Conservation (phyloP, 78 protist genomes). For the Speleostelium caveatum region DNA sequence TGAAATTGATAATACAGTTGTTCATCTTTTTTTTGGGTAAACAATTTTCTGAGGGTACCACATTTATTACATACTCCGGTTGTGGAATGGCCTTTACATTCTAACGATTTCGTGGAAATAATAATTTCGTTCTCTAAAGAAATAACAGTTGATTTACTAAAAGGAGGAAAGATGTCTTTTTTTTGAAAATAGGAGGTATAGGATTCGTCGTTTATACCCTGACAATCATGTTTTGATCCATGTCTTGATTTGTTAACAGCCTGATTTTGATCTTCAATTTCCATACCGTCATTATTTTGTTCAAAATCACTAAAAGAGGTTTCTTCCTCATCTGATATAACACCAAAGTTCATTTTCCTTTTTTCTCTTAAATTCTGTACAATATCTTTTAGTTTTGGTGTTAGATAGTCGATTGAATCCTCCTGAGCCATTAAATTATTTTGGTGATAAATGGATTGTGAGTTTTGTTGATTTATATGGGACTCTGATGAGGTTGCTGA, state of each 20-base stretch:
- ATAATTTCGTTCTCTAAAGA: slow-evolving; percentile 34
- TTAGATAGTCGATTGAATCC: not conserved
- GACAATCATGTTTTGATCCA: slow-evolving; percentile 33
- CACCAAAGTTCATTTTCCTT: slow-evolving; percentile 27
- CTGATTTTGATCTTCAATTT: not conserved
- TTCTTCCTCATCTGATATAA: slow-evolving; percentile 4
- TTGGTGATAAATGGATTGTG: not conserved
- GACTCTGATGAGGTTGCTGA: not conserved
- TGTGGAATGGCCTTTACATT: slow-evolving; percentile 30
- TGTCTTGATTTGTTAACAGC: not conserved
- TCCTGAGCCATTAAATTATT: not conserved
- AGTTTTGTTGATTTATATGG: slow-evolving; percentile 4
- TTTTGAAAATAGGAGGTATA: slow-evolving; percentile 4
- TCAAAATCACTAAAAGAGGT: not conserved
- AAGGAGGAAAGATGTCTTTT: slow-evolving; percentile 53
- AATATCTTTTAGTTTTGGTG: not conserved
- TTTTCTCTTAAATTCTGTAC: slow-evolving; percentile 30
- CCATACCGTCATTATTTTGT: not conserved
- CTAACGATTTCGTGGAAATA: slow-evolving; percentile 20
- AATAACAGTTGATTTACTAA: slow-evolving; percentile 35
- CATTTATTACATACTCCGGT: slow-evolving; percentile 60
- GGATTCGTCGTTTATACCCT: slow-evolving; percentile 45
- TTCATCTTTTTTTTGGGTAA: slow-evolving; percentile 22
- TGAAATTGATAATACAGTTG: not conserved
- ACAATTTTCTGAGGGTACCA: slow-evolving; percentile 36